Evolutionary conservation across 164 flowering plant species (phyloP).

Genomic region (Warburgia ugandensis): DNA sequence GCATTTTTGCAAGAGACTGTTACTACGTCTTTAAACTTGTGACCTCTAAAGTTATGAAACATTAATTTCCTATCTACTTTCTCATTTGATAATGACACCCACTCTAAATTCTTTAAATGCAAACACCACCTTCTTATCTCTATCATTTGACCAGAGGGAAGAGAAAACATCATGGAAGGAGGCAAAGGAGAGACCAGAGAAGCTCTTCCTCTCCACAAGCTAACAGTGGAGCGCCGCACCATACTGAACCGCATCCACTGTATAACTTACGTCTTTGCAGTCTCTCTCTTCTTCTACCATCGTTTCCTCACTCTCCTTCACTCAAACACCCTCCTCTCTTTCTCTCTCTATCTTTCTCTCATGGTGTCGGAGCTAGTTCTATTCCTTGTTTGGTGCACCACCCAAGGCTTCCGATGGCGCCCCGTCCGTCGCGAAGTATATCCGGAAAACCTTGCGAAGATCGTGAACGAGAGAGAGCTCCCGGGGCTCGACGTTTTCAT

Average conservation of each 20-base stretch:
- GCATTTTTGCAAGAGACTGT: too few relatives aligned
- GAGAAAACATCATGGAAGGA: too few relatives aligned
- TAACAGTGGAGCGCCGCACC: conserved; percentile 21
- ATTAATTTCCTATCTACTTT: too few relatives aligned
- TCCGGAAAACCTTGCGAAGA: conserved; percentile 16
- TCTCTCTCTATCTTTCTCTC: conserved; percentile 4
- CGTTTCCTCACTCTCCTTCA: conserved; percentile 6
- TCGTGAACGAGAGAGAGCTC: conserved; percentile 7
- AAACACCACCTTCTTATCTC: too few relatives aligned
- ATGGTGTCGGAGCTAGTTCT: conserved; percentile 15
- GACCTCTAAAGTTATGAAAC: too few relatives aligned
- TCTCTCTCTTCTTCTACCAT: conserved; percentile 36
- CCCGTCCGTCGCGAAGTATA: conserved; percentile 14
- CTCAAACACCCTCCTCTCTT: conserved; percentile 7
- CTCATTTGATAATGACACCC: too few relatives aligned
- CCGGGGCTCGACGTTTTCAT: conserved; percentile 27
- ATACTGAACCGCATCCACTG: conserved; percentile 43
- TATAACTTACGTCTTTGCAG: conserved; percentile 28
- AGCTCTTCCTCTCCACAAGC: conserved; percentile 31
- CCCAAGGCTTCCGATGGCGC: conserved; percentile 15
- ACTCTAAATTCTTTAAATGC: too few relatives aligned
- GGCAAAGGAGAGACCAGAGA: neutral
- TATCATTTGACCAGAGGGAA: too few relatives aligned
- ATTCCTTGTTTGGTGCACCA: conserved; percentile 20
- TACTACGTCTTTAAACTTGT: too few relatives aligned